These are phyloP conservation scores for Epichloe sp. DNA, from an alignment of 2,329 filamentous ascomycete genomes.

Conservation along the genomic window DNA sequence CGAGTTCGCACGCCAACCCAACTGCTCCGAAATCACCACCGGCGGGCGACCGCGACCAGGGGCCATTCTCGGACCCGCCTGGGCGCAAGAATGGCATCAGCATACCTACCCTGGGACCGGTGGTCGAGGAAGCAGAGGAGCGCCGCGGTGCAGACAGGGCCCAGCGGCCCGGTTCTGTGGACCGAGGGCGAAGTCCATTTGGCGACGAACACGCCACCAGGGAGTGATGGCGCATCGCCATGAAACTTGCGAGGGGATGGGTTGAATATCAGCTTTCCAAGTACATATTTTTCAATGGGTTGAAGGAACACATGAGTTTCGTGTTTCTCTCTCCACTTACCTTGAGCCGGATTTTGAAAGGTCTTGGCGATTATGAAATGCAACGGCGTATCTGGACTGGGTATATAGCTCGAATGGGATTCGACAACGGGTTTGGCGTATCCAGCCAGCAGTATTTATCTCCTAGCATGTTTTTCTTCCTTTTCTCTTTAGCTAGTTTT, in stretches of 20 bases:
- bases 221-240: constrained; percentile 22
- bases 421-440: constrained; percentile 1
- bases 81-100: constrained; percentile 19
- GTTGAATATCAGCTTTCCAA: not conserved
- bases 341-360: not conserved
- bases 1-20: constrained; percentile 30
- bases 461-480: not conserved
- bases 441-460: constrained; percentile 1
- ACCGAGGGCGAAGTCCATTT: constrained; percentile 35
- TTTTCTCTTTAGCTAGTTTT: not conserved
- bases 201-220: constrained; percentile 45
- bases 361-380: constrained; percentile 2
- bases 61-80: constrained; percentile 47
- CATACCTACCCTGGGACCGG: constrained; percentile 37
- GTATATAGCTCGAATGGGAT: constrained; percentile 2
- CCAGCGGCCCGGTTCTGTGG: constrained; percentile 13
- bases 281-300: constrained; percentile 1
- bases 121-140: constrained; percentile 36
- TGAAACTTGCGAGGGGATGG: not conserved
- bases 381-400: constrained; percentile 2
- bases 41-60: constrained; percentile 35
- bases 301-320: not conserved
- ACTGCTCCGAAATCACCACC: constrained; percentile 36
- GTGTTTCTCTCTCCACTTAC: not conserved
- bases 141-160: constrained; percentile 22